Conservation (phyloP, 768 basidiomycete genomes). For the Clavulina sp. region DNA sequence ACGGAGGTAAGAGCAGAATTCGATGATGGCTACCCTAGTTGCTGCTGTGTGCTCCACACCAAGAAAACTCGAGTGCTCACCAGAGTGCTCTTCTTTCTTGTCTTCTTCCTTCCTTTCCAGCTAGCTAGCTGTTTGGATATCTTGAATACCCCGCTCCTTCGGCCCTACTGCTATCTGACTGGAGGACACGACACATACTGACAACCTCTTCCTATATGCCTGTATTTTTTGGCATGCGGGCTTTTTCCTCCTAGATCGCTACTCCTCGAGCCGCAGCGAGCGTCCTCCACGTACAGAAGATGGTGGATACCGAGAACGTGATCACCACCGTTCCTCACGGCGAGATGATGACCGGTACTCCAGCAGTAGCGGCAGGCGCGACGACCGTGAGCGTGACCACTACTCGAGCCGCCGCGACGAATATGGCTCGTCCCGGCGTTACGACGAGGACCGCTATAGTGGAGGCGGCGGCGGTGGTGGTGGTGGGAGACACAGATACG, state of each 20-base stretch:
- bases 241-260: neutral
- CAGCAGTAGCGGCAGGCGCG: conserved; percentile 13
- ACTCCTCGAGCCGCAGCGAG: conserved; percentile 4
- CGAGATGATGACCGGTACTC: conserved; percentile 17
- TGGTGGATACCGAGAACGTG: conserved; percentile 40
- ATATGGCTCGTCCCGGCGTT: neutral
- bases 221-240: too few relatives aligned
- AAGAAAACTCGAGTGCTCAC: too few relatives aligned
- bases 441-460: neutral
- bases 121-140: too few relatives aligned
- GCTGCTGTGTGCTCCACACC: too few relatives aligned
- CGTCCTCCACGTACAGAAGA: conserved; percentile 10
- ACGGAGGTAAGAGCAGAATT: neutral
- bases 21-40: too few relatives aligned
- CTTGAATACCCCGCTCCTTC: too few relatives aligned
- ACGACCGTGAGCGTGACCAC: neutral
- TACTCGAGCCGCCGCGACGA: neutral
- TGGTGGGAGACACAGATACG: neutral
- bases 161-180: too few relatives aligned
- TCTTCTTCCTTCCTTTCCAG: too few relatives aligned
- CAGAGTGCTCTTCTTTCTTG: too few relatives aligned
- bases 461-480: neutral
- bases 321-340: conserved; percentile 10
- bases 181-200: too few relatives aligned
- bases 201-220: too few relatives aligned